Conservation (phyloP, 2,329 filamentous ascomycete species). For the Lecanicillium sp. region DNA sequence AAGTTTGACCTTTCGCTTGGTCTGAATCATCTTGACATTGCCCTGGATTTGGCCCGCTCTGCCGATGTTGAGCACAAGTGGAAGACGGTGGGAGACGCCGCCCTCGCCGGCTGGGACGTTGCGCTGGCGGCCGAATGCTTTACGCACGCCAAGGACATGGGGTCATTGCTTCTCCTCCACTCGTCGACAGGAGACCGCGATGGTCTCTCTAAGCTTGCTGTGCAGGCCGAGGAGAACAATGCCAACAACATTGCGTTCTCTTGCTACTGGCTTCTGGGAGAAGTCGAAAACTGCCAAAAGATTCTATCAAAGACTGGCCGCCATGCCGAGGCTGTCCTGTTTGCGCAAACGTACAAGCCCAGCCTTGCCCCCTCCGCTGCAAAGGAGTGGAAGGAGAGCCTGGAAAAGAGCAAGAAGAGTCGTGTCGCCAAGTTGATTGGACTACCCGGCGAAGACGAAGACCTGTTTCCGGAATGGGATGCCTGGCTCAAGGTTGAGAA, state of each 20-base stretch:
- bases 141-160: slow-evolving; percentile 79
- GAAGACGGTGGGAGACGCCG: slow-evolving; percentile 94
- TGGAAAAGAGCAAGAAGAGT: slow-evolving; percentile 79
- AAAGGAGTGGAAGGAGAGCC: slow-evolving; percentile 67
- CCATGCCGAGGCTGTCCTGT: slow-evolving; percentile 77
- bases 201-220: slow-evolving; percentile 64
- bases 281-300: slow-evolving; percentile 73
- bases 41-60: slow-evolving; percentile 72
- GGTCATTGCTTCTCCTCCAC: slow-evolving; percentile 80
- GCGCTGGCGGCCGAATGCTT: slow-evolving; percentile 89
- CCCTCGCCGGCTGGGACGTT: slow-evolving; percentile 79
- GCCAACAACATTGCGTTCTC: slow-evolving; percentile 92
- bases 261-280: slow-evolving; percentile 77
- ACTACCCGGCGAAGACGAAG: slow-evolving; percentile 71
- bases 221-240: slow-evolving; percentile 66
- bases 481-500: slow-evolving; percentile 77
- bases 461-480: slow-evolving; percentile 95
- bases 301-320: slow-evolving; percentile 72
- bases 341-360: slow-evolving; percentile 93
- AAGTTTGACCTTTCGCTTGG: slow-evolving; percentile 87
- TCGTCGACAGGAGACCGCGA: slow-evolving; percentile 73
- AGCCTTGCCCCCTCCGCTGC: slow-evolving; percentile 62
- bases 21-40: slow-evolving; percentile 76
- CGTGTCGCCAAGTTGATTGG: slow-evolving; percentile 80
- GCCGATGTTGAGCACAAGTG: slow-evolving; percentile 93